Conservation (phyloP, 495 filamentous ascomycete genomes). For the Penicillium maclennaniae region DNA sequence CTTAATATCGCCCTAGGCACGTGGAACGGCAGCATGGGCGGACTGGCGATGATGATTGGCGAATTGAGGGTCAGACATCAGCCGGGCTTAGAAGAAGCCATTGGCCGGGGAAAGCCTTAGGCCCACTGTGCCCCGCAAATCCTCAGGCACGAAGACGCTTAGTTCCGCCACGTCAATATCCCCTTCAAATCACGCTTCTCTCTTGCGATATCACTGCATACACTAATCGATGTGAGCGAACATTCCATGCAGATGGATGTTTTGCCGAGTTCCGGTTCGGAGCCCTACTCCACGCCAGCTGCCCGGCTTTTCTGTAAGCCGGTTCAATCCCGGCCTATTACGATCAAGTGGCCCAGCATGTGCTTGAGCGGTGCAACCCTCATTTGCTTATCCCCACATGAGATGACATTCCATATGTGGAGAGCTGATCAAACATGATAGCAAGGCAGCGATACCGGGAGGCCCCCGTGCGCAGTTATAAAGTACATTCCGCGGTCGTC, state of each 20-base stretch:
- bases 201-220: not conserved
- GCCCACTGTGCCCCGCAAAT: not conserved
- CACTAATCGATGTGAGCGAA: not conserved
- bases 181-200: not conserved
- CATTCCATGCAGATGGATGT: not conserved
- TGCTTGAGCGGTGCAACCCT: not conserved
- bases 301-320: conserved; percentile 1
- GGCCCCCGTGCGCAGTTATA: not conserved
- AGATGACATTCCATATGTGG: not conserved
- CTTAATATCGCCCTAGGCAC: not conserved
- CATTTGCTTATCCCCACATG: conserved; percentile 2
- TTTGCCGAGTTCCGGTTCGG: not conserved
- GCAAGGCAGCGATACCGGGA: not conserved
- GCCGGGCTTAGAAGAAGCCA: not conserved
- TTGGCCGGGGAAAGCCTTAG: not conserved
- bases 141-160: not conserved
- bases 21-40: conserved; percentile 7
- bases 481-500: not conserved
- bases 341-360: conserved; percentile 2
- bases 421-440: not conserved
- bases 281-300: not conserved
- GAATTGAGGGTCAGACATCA: not conserved
- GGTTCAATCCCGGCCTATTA: conserved; percentile 3
- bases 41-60: conserved; percentile 1
- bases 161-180: not conserved